A percentile compares a stretch with the other conserved stretches of the same genome.
Evolutionary conservation across 768 basidiomycete genomes (phyloP).

Genomic region (Suillus plorans): DNA sequence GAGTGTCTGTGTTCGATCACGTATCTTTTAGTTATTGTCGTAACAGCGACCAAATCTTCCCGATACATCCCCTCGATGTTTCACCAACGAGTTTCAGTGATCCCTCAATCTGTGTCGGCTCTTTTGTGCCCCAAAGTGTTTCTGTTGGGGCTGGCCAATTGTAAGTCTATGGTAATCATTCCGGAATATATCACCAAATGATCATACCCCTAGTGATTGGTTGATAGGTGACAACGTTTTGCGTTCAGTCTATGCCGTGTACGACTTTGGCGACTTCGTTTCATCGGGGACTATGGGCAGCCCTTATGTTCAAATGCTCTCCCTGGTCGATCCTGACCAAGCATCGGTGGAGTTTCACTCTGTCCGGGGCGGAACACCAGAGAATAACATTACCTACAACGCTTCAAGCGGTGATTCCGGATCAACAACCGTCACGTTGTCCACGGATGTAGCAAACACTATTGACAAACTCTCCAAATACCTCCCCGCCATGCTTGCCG

Average conservation of each 20-base stretch:
- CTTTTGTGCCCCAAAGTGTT: constrained; percentile 67
- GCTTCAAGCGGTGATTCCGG: constrained; percentile 43
- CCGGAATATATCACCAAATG: background rate
- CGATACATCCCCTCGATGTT: constrained; percentile 79
- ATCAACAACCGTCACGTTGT: constrained; percentile 50
- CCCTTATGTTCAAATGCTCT: constrained; percentile 75
- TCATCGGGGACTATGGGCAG: constrained; percentile 62
- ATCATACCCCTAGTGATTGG: constrained; percentile 59
- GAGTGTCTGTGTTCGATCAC: constrained; percentile 21
- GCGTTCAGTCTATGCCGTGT: constrained; percentile 79
- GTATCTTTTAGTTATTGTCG: constrained; percentile 11
- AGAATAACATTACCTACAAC: constrained; percentile 68
- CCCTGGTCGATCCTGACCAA: constrained; percentile 64
- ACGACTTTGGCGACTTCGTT: constrained; percentile 83
- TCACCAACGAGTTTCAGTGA: constrained; percentile 47
- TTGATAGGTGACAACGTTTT: constrained; percentile 81
- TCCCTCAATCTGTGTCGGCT: constrained; percentile 61
- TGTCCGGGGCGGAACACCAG: constrained; percentile 62
- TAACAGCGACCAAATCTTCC: constrained; percentile 66
- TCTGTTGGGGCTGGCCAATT: constrained; percentile 65
- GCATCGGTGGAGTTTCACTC: constrained; percentile 73
- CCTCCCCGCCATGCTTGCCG: constrained; percentile 71
- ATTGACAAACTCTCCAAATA: constrained; percentile 62
- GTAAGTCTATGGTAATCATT: constrained; percentile 38
- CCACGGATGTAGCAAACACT: constrained; percentile 55